These are phyloP conservation scores for Lolium rigidum DNA, from an alignment of 176 grass and related monocot genomes.

Conservation along the genomic window DNA sequence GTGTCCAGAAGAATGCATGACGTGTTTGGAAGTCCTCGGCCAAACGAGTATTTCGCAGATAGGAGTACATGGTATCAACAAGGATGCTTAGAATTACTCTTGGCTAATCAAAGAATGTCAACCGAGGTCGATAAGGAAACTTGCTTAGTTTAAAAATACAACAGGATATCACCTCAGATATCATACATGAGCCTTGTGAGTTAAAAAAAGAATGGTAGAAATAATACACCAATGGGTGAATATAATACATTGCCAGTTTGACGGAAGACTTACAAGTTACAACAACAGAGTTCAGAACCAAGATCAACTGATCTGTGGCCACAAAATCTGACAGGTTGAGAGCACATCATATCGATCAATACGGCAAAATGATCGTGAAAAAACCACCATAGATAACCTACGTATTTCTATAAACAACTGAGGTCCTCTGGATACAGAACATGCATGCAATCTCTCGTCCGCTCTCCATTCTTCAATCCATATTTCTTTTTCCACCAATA, in stretches of 20 bases:
- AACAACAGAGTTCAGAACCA: constrained; percentile 40
- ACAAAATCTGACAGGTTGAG: constrained; percentile 56
- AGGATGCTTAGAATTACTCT: background rate
- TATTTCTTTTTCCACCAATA: constrained; percentile 30
- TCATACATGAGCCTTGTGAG: constrained; percentile 3
- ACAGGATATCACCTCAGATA: background rate
- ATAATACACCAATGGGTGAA: constrained; percentile 45
- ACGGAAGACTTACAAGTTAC: constrained; percentile 46
- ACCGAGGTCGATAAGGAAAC: constrained; percentile 4
- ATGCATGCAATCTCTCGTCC: constrained; percentile 34
- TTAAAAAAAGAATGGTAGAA: constrained; percentile 44
- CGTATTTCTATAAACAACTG: constrained; percentile 72
- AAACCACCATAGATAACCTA: constrained; percentile 46
- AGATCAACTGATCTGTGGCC: constrained; percentile 43
- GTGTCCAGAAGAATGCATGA: background rate
- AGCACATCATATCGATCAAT: constrained; percentile 49
- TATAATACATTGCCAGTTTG: constrained; percentile 49
- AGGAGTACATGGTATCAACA: constrained; percentile 8
- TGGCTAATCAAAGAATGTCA: constrained; percentile 15
- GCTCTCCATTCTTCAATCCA: constrained; percentile 20
- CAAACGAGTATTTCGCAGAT: too few relatives aligned
- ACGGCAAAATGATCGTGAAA: constrained; percentile 46
- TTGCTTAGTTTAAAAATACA: background rate
- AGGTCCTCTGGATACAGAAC: constrained; percentile 54
- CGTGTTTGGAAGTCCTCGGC: too few relatives aligned